Evolutionary conservation across 345 rosid genomes (phyloP), one percentile per base, ranked within the genome.

Genomic region (Litchi chinensis): DNA sequence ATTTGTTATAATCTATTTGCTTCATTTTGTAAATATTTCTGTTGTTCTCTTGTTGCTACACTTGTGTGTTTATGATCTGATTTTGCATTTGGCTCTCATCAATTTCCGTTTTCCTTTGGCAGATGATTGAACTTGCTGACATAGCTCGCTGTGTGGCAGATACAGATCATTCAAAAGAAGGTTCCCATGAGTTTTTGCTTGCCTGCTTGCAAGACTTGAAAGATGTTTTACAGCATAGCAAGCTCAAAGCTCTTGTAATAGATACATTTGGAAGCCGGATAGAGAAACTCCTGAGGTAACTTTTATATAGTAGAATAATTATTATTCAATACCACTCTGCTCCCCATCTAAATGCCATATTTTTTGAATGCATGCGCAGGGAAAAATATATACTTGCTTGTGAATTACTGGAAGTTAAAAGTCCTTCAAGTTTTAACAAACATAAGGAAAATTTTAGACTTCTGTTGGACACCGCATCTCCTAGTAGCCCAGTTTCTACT

Each of bases 81-180:
- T 50, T 72, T 16, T 71, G 44, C 19, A 26, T 65, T 37, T 77
- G 62, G 52, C 28, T 40, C 43, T 62, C 16, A 72, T 69, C 22
- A 54, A 1, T 60, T 71, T 43, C 50, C 52, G 62, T 71, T 79
- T 48, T 22, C 67, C 60, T 68, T 52, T 71, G 73, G 78, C 87
- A 93, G 97, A 93, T 93, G 91, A 85, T 85, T 84, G 93, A 93
- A 80, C 92, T 93, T 83, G 88, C 93, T 52, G 95, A 93, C 85
- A 91, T 93, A 79, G 93, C 95, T 56, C 92, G 91, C 75, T 93
- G 92, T 84, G 92, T 91, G 56, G 93, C 97, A 75, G 82, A 83
- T 59, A 85, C 95, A 57, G 92, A 93, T 77, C 69, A 88, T 68
- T 82, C 87, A 6, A 89, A 82, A 81, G 95, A 89, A 78, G 91